Conservation (phyloP, 331 rosid genomes). For the Erythrophleum ivorense region DNA sequence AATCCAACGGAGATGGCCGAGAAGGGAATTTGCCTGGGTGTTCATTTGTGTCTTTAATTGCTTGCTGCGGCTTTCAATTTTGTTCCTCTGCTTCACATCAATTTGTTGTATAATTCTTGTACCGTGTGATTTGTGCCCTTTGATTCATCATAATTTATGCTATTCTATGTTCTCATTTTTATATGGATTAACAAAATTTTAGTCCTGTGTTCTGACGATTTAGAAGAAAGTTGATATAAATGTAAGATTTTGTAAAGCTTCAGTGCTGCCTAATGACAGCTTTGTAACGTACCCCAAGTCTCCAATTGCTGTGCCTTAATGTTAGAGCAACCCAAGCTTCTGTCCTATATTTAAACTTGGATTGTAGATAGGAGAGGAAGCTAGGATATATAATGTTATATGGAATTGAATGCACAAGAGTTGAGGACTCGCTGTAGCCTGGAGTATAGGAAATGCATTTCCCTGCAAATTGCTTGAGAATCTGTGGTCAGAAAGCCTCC, state of each 20-base stretch:
- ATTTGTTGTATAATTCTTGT: conserved; percentile 49
- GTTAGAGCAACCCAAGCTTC: neutral
- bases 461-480: too few species aligned
- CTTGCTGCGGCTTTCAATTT: conserved; percentile 59
- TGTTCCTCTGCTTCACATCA: conserved; percentile 45
- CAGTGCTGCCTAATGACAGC: neutral
- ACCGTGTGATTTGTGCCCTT: conserved; percentile 51
- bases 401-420: too few species aligned
- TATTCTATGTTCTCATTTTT: conserved; percentile 20
- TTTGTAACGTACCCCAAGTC: neutral
- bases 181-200: conserved; percentile 10
- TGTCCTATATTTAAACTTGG: neutral
- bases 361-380: neutral
- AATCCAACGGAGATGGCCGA: conserved; percentile 34
- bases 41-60: conserved; percentile 48
- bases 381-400: too few species aligned
- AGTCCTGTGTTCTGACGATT: conserved; percentile 18
- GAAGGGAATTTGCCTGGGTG: conserved; percentile 35
- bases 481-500: too few species aligned
- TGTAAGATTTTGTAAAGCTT: conserved; percentile 23
- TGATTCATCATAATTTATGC: conserved; percentile 47
- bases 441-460: too few species aligned
- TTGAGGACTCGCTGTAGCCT: too few species aligned
- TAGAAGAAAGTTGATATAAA: neutral
- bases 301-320: neutral